phyloP scores from a whole-genome alignment of 2,329 filamentous ascomycete genomes.

The Fusarium brachygibbosum region DNA sequence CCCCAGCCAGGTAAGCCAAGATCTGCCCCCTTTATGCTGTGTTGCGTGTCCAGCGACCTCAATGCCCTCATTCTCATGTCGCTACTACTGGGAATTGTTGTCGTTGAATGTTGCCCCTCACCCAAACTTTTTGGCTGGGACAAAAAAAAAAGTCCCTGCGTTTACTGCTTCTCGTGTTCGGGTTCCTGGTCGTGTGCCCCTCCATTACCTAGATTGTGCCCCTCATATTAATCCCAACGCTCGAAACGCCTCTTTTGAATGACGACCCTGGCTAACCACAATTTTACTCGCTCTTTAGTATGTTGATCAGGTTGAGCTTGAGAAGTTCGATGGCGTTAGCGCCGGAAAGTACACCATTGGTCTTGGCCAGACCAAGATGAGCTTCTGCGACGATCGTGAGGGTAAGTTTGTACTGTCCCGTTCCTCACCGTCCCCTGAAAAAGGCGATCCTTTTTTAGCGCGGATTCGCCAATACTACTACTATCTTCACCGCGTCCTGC shows the following conservation, averaged over 20 bases:
- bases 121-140: constrained; percentile 35
- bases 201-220: constrained; percentile 41
- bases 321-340: constrained; percentile 87
- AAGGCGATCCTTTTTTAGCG: constrained; percentile 20
- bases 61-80: constrained; percentile 19
- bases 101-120: constrained; percentile 42
- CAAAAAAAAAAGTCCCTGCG: constrained; percentile 42
- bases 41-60: constrained; percentile 19
- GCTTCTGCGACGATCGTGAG: constrained; percentile 91
- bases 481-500: constrained; percentile 18
- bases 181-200: constrained; percentile 47
- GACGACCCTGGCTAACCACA: constrained; percentile 49
- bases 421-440: constrained; percentile 26
- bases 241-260: constrained; percentile 26
- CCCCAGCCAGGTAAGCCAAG: constrained; percentile 79
- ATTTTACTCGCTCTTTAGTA: constrained; percentile 66
- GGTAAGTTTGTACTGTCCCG: constrained; percentile 62
- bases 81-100: constrained; percentile 25
- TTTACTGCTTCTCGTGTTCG: constrained; percentile 33
- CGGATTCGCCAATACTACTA: background rate
- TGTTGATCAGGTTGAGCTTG: constrained; percentile 85
- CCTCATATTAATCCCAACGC: constrained; percentile 38
- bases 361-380: constrained; percentile 91
- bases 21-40: constrained; percentile 14
- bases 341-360: constrained; percentile 91